These are phyloP conservation scores for Boletus barrowsii DNA, from an alignment of 768 basidiomycete species.

Conservation along the genomic window DNA sequence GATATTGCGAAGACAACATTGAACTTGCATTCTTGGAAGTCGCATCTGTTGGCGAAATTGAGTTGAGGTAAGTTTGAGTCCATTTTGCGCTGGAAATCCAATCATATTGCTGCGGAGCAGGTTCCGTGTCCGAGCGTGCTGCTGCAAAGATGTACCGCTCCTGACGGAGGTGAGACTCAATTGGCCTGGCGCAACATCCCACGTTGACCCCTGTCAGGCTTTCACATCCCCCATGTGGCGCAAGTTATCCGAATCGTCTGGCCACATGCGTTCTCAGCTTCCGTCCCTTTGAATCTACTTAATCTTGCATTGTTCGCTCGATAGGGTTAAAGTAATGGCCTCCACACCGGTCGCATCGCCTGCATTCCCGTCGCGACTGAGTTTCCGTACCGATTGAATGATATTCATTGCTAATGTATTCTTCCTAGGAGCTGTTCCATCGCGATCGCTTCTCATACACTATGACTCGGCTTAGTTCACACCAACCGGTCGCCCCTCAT, in stretches of 20 bases:
- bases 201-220: slow-evolving; percentile 3
- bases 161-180: slow-evolving; percentile 3
- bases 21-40: slow-evolving; percentile 10
- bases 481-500: slow-evolving; percentile 3
- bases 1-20: slow-evolving; percentile 2
- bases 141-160: slow-evolving; percentile 3
- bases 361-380: slow-evolving; percentile 13
- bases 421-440: not conserved
- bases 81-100: slow-evolving; percentile 3
- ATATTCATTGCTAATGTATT: slow-evolving; percentile 8
- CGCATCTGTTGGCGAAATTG: not conserved
- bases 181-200: slow-evolving; percentile 5
- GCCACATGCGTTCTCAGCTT: not conserved
- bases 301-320: slow-evolving; percentile 23
- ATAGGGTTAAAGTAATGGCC: slow-evolving; percentile 18
- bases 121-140: slow-evolving; percentile 1
- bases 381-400: slow-evolving; percentile 1
- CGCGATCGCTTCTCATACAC: not conserved
- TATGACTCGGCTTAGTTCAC: slow-evolving; percentile 7
- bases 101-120: slow-evolving; percentile 8
- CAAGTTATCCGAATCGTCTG: slow-evolving; percentile 2
- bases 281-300: slow-evolving; percentile 13
- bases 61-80: not conserved
- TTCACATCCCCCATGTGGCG: slow-evolving; percentile 7
- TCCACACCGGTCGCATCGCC: slow-evolving; percentile 10